These are phyloP conservation scores for Truncatella angustata DNA, from an alignment of 2,329 filamentous ascomycete genomes.

Conservation along the genomic window DNA sequence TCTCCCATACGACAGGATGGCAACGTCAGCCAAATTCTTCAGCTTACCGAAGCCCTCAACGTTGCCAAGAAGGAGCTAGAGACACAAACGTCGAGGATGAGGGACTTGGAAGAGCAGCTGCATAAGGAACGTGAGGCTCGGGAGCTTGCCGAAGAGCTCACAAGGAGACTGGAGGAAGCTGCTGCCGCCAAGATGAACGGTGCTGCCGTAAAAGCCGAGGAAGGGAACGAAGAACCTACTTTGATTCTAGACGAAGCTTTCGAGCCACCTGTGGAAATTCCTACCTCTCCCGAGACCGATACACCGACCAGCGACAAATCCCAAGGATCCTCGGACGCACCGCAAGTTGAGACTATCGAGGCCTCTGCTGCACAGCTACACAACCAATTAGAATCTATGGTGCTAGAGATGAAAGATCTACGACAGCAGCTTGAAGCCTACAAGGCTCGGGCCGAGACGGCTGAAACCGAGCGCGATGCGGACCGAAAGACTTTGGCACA, in stretches of 20 bases:
- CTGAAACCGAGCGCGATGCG: slow-evolving; percentile 73
- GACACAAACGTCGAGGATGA: slow-evolving; percentile 74
- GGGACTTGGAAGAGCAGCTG: slow-evolving; percentile 76
- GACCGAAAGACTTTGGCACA: slow-evolving; percentile 76
- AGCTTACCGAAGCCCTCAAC: slow-evolving; percentile 80
- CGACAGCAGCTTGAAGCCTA: slow-evolving; percentile 77
- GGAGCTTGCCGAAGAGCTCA: slow-evolving; percentile 79
- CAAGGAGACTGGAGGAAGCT: slow-evolving; percentile 65
- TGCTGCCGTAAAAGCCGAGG: slow-evolving; percentile 29
- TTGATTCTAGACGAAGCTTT: slow-evolving; percentile 45
- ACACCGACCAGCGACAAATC: slow-evolving; percentile 15
- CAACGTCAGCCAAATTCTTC: slow-evolving; percentile 71
- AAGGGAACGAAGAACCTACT: slow-evolving; percentile 23
- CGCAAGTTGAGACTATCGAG: slow-evolving; percentile 33
- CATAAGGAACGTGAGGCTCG: slow-evolving; percentile 78
- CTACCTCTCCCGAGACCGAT: slow-evolving; percentile 18
- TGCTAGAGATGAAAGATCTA: slow-evolving; percentile 77
- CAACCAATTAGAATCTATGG: slow-evolving; percentile 71
- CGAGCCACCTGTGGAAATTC: slow-evolving; percentile 39
- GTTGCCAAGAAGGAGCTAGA: slow-evolving; percentile 85
- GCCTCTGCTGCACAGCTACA: slow-evolving; percentile 52
- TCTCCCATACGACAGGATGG: slow-evolving; percentile 59
- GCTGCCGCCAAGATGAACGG: slow-evolving; percentile 39
- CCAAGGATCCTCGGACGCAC: slow-evolving; percentile 17
- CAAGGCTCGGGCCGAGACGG: slow-evolving; percentile 73